Conservation (phyloP, 441 rosid genomes). For the Pelargonium myrrhifolium region DNA sequence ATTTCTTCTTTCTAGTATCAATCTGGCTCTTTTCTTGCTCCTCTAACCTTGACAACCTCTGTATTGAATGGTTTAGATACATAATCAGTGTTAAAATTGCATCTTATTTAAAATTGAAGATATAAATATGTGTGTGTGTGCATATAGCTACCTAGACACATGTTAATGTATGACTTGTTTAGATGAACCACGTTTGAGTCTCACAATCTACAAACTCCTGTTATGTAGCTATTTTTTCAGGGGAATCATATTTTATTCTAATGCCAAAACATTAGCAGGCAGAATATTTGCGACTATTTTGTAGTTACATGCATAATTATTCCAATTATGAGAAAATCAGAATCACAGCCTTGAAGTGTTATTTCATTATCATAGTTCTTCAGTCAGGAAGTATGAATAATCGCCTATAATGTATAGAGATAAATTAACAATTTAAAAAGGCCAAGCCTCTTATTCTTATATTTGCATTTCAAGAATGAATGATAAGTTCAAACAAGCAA, state of each 20-base stretch:
- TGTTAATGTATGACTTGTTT: not conserved
- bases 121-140: not conserved
- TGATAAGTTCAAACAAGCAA: slow-evolving; percentile 5
- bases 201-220: not conserved
- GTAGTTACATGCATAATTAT: not conserved
- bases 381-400: not conserved
- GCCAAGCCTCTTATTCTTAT: not conserved
- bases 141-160: too few relatives aligned
- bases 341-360: not conserved
- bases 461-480: not conserved
- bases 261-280: not conserved
- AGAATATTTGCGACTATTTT: not conserved
- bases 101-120: not conserved
- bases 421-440: not conserved
- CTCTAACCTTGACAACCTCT: slow-evolving; percentile 83
- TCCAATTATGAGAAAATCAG: slow-evolving; percentile 1
- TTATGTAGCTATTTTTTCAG: not conserved
- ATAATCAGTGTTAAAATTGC: slow-evolving; percentile 14
- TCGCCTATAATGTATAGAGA: not conserved
- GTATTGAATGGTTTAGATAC: slow-evolving; percentile 26
- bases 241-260: not conserved
- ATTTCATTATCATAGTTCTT: not conserved
- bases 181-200: not conserved
- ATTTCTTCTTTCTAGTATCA: slow-evolving; percentile 78
- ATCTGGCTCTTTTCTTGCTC: slow-evolving; percentile 76